Evolutionary conservation across 2,329 filamentous ascomycete species (phyloP).

Genomic region (Phoma sp.): DNA sequence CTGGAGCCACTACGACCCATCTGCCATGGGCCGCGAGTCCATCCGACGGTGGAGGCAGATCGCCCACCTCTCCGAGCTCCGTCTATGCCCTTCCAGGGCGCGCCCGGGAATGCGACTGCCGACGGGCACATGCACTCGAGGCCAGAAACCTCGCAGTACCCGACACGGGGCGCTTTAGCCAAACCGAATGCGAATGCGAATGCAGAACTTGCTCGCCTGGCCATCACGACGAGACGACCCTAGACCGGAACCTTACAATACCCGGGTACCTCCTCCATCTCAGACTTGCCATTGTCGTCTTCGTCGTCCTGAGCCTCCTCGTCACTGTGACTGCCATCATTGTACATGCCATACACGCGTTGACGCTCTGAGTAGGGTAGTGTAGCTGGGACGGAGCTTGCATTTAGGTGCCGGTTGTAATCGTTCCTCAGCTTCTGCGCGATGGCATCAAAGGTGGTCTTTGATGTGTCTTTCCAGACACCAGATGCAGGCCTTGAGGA

Average conservation of each 20-base stretch:
- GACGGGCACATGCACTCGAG: background rate
- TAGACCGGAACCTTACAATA: too few species aligned
- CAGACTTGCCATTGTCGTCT: background rate
- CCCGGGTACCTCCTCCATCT: too few species aligned
- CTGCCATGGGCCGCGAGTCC: too few species aligned
- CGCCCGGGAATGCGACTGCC: too few species aligned
- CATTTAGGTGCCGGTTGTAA: constrained; percentile 16
- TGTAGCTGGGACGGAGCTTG: constrained; percentile 17
- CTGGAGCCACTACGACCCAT: too few species aligned
- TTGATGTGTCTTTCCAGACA: constrained; percentile 20
- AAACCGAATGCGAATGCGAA: too few species aligned
- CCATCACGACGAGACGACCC: too few species aligned
- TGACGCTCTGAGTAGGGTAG: constrained; percentile 14
- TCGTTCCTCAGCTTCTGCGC: constrained; percentile 18
- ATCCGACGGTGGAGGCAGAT: too few species aligned
- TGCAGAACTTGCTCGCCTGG: too few species aligned
- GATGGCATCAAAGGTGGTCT: constrained; percentile 18
- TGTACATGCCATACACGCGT: constrained; percentile 15
- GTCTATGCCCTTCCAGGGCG: too few species aligned
- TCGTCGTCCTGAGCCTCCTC: background rate
- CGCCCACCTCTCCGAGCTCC: too few species aligned
- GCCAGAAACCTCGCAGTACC: background rate
- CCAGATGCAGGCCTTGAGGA: constrained; percentile 23
- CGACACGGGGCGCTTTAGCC: too few species aligned
- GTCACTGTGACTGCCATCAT: background rate